These are phyloP conservation scores for Phialocephala sp. DNA, from an alignment of 2,329 filamentous ascomycete genomes.

Conservation along the genomic window DNA sequence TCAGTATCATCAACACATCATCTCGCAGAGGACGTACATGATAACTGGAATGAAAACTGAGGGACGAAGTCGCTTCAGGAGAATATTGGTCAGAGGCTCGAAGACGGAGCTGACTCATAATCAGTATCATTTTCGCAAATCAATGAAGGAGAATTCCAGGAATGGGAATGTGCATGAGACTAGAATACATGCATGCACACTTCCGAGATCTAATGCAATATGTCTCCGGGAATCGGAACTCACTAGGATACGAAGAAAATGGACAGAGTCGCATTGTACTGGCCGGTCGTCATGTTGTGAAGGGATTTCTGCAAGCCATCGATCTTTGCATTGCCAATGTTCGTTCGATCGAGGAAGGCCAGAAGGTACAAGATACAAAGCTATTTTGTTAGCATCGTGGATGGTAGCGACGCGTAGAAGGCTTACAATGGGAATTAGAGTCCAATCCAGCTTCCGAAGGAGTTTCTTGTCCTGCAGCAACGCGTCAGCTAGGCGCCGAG, in stretches of 20 bases:
- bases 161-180: neutral
- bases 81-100: conserved; percentile 75
- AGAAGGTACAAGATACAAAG: conserved; percentile 77
- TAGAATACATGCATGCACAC: neutral
- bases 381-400: conserved; percentile 36
- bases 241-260: conserved; percentile 86
- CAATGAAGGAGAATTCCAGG: neutral
- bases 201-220: neutral
- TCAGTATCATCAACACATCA: conserved; percentile 35
- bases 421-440: conserved; percentile 63
- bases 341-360: conserved; percentile 77
- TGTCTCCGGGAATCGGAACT: conserved; percentile 5
- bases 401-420: neutral
- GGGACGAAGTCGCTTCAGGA: conserved; percentile 74
- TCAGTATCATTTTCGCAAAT: conserved; percentile 1
- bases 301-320: conserved; percentile 66
- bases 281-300: conserved; percentile 56
- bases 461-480: conserved; percentile 63
- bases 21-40: conserved; percentile 65
- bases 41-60: conserved; percentile 82
- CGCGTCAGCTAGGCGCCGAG: conserved; percentile 2
- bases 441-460: conserved; percentile 64
- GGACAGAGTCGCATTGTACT: conserved; percentile 78
- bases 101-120: conserved; percentile 58
- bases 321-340: conserved; percentile 78